Evolutionary conservation across 768 basidiomycete species (phyloP).

Genomic region (Podaxis sp.): DNA sequence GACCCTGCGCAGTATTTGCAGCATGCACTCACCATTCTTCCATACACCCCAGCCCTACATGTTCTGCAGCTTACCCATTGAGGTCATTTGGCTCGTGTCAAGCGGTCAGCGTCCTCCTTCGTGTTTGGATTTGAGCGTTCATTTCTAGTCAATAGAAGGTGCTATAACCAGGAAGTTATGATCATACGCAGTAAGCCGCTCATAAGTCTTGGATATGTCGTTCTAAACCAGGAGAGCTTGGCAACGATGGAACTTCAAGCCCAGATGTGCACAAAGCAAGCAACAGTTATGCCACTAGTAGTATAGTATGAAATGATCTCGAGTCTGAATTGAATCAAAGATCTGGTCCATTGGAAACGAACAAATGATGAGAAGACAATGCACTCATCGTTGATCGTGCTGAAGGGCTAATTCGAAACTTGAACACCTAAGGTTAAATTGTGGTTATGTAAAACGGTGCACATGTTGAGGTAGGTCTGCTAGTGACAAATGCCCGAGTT

Average conservation of each 20-base stretch:
- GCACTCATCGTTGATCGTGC: constrained; percentile 26
- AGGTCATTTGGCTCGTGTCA: constrained; percentile 39
- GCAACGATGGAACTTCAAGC: constrained; percentile 32
- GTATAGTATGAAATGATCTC: constrained; percentile 25
- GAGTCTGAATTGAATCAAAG: background rate
- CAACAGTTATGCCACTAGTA: constrained; percentile 24
- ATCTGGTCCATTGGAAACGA: background rate
- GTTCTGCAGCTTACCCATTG: constrained; percentile 19
- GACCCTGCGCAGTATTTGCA: constrained; percentile 58
- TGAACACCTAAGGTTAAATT: constrained; percentile 28
- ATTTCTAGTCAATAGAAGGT: constrained; percentile 71
- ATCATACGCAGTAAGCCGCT: too few species aligned
- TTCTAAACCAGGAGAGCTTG: constrained; percentile 29
- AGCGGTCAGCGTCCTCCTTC: constrained; percentile 14
- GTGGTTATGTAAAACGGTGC: constrained; percentile 36
- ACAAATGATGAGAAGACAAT: background rate
- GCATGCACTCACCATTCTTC: constrained; percentile 63
- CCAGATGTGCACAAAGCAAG: constrained; percentile 32
- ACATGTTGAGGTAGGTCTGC: constrained; percentile 29
- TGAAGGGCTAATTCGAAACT: constrained; percentile 33
- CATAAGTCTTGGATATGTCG: constrained; percentile 31
- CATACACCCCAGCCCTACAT: constrained; percentile 30
- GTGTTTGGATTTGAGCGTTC: constrained; percentile 61
- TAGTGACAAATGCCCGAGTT: constrained; percentile 26
- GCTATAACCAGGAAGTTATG: constrained; percentile 22